A percentile compares a stretch with the other conserved stretches of the same genome.
phyloP scores from a whole-genome alignment of 2,329 filamentous ascomycete genomes.

The Didymella sp. region DNA sequence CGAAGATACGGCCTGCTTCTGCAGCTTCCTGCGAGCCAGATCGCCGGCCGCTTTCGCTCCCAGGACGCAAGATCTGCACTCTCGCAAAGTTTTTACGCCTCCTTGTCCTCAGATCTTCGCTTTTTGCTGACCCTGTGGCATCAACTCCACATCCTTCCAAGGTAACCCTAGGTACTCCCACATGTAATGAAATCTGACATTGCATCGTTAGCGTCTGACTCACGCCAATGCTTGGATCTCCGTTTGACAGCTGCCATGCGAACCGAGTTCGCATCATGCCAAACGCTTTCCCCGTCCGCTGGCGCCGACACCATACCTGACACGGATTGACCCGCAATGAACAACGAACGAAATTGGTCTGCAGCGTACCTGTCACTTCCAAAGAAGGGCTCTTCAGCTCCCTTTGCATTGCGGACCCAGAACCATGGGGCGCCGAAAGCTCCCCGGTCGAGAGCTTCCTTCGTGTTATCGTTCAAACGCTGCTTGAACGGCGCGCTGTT shows the following conservation, averaged over 20 bases:
- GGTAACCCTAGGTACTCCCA: slow-evolving; percentile 70
- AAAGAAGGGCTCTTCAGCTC: slow-evolving; percentile 73
- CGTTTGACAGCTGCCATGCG: slow-evolving; percentile 24
- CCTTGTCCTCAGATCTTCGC: slow-evolving; percentile 38
- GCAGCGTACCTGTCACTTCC: slow-evolving; percentile 70
- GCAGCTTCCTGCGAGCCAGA: slow-evolving; percentile 3
- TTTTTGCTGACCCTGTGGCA: slow-evolving; percentile 36
- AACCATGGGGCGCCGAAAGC: slow-evolving; percentile 83
- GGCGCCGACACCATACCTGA: slow-evolving; percentile 19
- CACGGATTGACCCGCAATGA: slow-evolving; percentile 7
- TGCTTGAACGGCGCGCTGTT: slow-evolving; percentile 60
- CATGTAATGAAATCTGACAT: slow-evolving; percentile 68
- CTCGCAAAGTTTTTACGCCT: neutral
- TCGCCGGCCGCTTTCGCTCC: neutral
- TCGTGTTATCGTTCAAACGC: slow-evolving; percentile 65
- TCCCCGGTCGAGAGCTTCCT: slow-evolving; percentile 67
- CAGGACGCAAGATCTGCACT: slow-evolving; percentile 5
- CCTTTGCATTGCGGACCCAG: slow-evolving; percentile 67
- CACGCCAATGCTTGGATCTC: neutral
- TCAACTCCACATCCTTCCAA: slow-evolving; percentile 62
- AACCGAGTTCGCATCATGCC: slow-evolving; percentile 20
- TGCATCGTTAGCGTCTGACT: slow-evolving; percentile 22
- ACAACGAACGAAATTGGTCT: slow-evolving; percentile 1
- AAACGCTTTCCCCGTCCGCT: slow-evolving; percentile 16
- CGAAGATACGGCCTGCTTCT: neutral